Conservation (phyloP, 148 eudicot species). For the Vaccinium darrowii region DNA sequence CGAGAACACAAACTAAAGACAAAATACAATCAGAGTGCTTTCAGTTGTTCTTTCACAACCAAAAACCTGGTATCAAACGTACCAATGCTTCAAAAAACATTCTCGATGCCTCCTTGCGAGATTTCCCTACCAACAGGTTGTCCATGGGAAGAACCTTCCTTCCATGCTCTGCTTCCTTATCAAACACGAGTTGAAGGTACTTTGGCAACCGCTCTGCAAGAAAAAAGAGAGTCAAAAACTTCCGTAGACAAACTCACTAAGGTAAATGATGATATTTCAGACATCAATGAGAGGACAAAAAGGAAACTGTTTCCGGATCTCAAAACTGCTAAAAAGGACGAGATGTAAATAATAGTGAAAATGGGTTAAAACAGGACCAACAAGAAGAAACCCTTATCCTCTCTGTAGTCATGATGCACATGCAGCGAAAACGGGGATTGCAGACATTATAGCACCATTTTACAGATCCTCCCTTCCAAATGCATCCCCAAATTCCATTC, state of each 20-base stretch:
- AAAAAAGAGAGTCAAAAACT: constrained; percentile 11
- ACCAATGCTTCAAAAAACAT: constrained; percentile 99
- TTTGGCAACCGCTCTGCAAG: constrained; percentile 88
- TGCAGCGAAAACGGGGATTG: background rate
- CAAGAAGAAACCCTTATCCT: background rate
- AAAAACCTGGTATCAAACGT: constrained; percentile 22
- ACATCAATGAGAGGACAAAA: background rate
- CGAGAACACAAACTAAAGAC: background rate
- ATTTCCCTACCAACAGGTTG: constrained; percentile 69
- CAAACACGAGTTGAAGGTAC: constrained; percentile 80
- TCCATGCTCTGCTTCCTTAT: constrained; percentile 60
- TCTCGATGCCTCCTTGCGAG: constrained; percentile 97
- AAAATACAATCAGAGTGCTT: background rate
- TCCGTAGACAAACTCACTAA: background rate
- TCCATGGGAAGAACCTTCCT: constrained; percentile 64
- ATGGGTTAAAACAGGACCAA: background rate
- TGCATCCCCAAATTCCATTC: background rate
- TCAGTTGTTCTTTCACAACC: background rate
- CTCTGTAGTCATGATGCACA: background rate
- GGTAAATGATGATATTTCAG: background rate
- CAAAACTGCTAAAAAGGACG: background rate
- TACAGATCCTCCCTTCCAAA: background rate
- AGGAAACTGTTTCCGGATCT: background rate
- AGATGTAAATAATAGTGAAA: background rate
- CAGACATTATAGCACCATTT: background rate